Evolutionary conservation across 2,329 filamentous ascomycete species (phyloP).

Genomic region (Fusarium bulbicola): DNA sequence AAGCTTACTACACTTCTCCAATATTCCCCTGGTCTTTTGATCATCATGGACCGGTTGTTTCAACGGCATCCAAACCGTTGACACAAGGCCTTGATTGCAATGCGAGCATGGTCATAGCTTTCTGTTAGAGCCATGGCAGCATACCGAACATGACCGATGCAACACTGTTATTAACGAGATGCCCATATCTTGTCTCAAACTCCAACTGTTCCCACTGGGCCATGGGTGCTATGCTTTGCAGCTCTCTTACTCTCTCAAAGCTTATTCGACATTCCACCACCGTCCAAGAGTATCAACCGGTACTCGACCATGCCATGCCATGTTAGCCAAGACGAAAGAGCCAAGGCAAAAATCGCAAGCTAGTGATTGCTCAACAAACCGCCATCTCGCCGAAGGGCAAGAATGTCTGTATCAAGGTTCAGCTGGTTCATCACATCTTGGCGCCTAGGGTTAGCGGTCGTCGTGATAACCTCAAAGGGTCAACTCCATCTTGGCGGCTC

Average conservation of each 20-base stretch:
- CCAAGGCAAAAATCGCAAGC: neutral
- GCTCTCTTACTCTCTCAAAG: neutral
- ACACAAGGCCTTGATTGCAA: neutral
- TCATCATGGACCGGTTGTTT: slow-evolving; percentile 14
- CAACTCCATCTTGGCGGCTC: slow-evolving; percentile 27
- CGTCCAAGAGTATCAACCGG: neutral
- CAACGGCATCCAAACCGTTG: slow-evolving; percentile 23
- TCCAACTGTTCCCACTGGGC: neutral
- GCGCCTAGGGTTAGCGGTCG: slow-evolving; percentile 26
- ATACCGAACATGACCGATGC: neutral
- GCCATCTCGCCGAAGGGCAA: slow-evolving; percentile 27
- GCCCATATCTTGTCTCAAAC: slow-evolving; percentile 2
- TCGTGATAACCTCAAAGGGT: slow-evolving; percentile 27
- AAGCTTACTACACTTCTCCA: neutral
- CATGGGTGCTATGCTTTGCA: neutral
- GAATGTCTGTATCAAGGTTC: slow-evolving; percentile 37
- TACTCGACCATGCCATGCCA: neutral
- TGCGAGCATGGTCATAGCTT: neutral
- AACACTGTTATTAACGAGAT: neutral
- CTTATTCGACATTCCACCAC: slow-evolving; percentile 25
- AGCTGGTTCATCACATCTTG: slow-evolving; percentile 21
- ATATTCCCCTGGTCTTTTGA: slow-evolving; percentile 17
- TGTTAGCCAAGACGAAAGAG: neutral
- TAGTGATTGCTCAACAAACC: slow-evolving; percentile 27
- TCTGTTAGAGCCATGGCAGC: neutral